Conservation (phyloP, 805 yeast species). For the Candida palmyrensis region DNA sequence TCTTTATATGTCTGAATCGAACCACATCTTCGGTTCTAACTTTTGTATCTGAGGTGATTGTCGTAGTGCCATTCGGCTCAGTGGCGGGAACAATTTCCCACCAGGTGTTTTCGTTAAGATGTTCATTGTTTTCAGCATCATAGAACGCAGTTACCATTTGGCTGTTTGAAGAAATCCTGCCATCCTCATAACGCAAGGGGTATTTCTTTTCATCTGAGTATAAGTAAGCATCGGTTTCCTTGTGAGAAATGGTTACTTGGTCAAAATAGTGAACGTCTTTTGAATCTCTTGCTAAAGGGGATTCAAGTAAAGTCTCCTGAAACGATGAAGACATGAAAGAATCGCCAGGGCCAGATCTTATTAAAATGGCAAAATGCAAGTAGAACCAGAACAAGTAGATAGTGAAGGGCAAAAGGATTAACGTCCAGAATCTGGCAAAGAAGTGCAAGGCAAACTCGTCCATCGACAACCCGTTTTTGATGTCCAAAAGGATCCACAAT, state of each 20-base stretch:
- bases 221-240: conserved; percentile 69
- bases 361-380: conserved; percentile 78
- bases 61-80: conserved; percentile 24
- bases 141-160: conserved; percentile 84
- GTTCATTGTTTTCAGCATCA: conserved; percentile 26
- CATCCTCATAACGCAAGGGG: conserved; percentile 94
- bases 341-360: conserved; percentile 93
- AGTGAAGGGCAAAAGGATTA: conserved; percentile 74
- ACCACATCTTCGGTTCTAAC: conserved; percentile 69
- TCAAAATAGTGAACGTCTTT: conserved; percentile 74
- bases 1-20: conserved; percentile 75
- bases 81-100: conserved; percentile 79
- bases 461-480: conserved; percentile 58
- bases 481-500: conserved; percentile 82
- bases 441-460: conserved; percentile 63
- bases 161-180: conserved; percentile 88
- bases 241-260: conserved; percentile 70
- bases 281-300: conserved; percentile 66
- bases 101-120: conserved; percentile 59
- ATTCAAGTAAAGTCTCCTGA: conserved; percentile 88
- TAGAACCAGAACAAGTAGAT: conserved; percentile 88
- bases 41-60: conserved; percentile 14
- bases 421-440: conserved; percentile 61
- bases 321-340: conserved; percentile 90
- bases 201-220: conserved; percentile 77